These are phyloP conservation scores for Trichoderma arundinaceum DNA, from an alignment of 2,329 filamentous ascomycete genomes.

Conservation along the genomic window DNA sequence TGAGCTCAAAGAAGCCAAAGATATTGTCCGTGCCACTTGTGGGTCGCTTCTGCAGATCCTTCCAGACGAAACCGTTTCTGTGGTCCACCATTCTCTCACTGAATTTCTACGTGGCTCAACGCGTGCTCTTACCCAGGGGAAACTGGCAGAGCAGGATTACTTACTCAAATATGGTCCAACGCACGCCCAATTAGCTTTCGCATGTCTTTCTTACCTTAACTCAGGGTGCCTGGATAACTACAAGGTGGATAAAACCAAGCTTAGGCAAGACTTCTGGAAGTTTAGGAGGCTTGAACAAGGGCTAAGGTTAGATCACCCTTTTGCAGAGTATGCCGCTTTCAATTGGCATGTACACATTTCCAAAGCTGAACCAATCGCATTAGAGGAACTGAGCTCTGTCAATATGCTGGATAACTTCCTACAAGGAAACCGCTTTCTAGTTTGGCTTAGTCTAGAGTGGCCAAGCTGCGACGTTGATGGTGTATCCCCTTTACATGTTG, in stretches of 20 bases:
- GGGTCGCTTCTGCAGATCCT: constrained; percentile 53
- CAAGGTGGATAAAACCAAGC: neutral
- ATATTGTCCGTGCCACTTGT: constrained; percentile 46
- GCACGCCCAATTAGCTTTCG: constrained; percentile 35
- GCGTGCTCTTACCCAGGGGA: constrained; percentile 7
- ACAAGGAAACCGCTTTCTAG: constrained; percentile 7
- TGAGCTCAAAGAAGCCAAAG: constrained; percentile 38
- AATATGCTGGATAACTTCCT: neutral
- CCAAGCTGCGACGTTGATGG: constrained; percentile 1
- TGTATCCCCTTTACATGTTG: constrained; percentile 29
- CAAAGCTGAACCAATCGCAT: constrained; percentile 7
- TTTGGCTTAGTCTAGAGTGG: constrained; percentile 9
- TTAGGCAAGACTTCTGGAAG: neutral
- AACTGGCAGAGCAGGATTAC: constrained; percentile 25
- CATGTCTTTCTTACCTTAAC: constrained; percentile 31
- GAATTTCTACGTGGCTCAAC: constrained; percentile 47
- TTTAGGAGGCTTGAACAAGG: neutral
- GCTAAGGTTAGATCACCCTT: constrained; percentile 36
- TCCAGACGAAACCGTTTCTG: constrained; percentile 50
- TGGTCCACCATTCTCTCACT: constrained; percentile 56
- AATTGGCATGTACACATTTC: constrained; percentile 41
- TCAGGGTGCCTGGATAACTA: constrained; percentile 33
- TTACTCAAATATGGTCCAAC: constrained; percentile 33
- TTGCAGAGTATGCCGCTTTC: constrained; percentile 40
- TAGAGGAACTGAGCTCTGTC: neutral